phyloP scores from a whole-genome alignment of 345 rosid genomes.

The Citrus australasica region DNA sequence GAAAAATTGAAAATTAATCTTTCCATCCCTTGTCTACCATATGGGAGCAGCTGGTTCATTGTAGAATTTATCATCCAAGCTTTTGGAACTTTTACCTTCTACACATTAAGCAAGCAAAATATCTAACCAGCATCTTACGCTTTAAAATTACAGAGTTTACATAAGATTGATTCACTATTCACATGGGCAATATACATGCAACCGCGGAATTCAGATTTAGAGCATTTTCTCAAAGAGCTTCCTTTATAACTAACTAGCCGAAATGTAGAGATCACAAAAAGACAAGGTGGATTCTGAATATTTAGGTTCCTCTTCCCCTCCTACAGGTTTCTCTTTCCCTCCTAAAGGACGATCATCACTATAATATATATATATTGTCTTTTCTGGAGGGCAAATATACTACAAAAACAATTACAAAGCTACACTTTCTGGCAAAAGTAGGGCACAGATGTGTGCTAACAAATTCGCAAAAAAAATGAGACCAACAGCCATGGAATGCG shows the following conservation, averaged over 20 bases:
- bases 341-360: not conserved
- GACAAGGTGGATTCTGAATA: not conserved
- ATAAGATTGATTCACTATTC: not conserved
- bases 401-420: not conserved
- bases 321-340: not conserved
- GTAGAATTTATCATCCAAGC: no score
- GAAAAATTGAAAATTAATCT: no score
- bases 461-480: not conserved
- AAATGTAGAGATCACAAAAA: constrained; percentile 4
- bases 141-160: not conserved
- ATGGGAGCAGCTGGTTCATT: no score
- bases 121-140: not conserved
- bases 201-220: not conserved
- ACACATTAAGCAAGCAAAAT: no score
- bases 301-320: not conserved
- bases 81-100: no score
- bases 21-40: no score
- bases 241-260: constrained; percentile 1
- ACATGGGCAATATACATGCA: not conserved
- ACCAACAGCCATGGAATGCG: constrained; percentile 3
- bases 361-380: not conserved
- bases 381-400: not conserved
- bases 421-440: constrained; percentile 3
- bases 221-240: not conserved
- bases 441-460: not conserved